These are phyloP conservation scores for Cladophialophora bantiana DNA, from an alignment of 2,329 filamentous ascomycete species.

Conservation along the genomic window DNA sequence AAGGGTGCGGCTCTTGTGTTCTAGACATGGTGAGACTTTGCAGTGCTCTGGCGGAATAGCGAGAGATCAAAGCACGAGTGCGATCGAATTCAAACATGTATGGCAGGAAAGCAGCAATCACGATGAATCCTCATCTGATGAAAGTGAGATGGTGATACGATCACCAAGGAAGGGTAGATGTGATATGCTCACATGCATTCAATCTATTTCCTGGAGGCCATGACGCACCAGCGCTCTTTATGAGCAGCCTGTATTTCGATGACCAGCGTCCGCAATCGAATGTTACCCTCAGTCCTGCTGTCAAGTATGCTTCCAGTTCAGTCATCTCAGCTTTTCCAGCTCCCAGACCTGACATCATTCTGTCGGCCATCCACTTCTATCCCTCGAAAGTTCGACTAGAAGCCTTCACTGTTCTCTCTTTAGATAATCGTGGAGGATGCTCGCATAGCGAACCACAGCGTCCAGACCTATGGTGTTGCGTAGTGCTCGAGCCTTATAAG, in stretches of 20 bases:
- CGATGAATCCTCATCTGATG: slow-evolving; percentile 7
- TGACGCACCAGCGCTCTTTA: background rate
- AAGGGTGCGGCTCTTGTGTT: slow-evolving; percentile 99
- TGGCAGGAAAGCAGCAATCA: background rate
- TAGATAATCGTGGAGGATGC: no score
- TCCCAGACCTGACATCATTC: background rate
- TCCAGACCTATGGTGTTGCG: no score
- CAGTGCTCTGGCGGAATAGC: slow-evolving; percentile 22
- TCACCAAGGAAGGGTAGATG: background rate
- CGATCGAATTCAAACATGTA: background rate
- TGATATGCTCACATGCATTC: background rate
- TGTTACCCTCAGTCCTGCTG: background rate
- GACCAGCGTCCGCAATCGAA: slow-evolving; percentile 2
- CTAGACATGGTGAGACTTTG: slow-evolving; percentile 65
- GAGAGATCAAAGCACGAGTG: slow-evolving; percentile 9
- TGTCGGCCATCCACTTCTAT: background rate
- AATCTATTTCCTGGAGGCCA: background rate
- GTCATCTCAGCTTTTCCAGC: background rate
- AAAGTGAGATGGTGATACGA: background rate
- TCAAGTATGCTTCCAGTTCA: background rate
- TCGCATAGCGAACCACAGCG: no score
- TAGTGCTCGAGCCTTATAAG: no score
- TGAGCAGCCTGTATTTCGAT: background rate
- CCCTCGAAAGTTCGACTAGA: background rate
- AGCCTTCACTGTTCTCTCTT: background rate